Evolutionary conservation across 805 yeast genomes (phyloP).

Genomic region (Danielia oregonensis): DNA sequence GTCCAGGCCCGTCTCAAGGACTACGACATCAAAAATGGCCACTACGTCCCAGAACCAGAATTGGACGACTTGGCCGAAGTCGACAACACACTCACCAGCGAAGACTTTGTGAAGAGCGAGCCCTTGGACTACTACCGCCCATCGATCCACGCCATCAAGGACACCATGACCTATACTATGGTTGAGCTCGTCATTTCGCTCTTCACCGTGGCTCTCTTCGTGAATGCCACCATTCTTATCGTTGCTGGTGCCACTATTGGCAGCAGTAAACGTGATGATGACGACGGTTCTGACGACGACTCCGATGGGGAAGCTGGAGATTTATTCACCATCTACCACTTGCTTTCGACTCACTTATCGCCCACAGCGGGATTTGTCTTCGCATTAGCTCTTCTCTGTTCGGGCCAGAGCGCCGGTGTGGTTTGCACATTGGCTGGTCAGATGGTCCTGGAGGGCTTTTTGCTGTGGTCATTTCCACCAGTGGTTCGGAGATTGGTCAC

Average conservation of each 20-base stretch:
- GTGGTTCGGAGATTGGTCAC: slow-evolving; percentile 78
- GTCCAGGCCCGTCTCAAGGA: slow-evolving; percentile 83
- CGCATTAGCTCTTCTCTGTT: slow-evolving; percentile 81
- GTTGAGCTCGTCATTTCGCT: slow-evolving; percentile 80
- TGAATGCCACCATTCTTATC: slow-evolving; percentile 82
- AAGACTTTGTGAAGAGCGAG: slow-evolving; percentile 10
- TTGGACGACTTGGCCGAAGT: slow-evolving; percentile 6
- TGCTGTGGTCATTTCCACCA: slow-evolving; percentile 76
- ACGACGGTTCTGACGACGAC: slow-evolving; percentile 16
- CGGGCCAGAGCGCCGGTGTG: slow-evolving; percentile 95
- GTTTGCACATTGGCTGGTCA: slow-evolving; percentile 94
- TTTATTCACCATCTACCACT: slow-evolving; percentile 70
- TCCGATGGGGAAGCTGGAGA: slow-evolving; percentile 58
- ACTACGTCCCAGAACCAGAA: slow-evolving; percentile 33
- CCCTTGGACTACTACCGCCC: slow-evolving; percentile 57
- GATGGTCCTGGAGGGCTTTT: slow-evolving; percentile 88
- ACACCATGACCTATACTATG: slow-evolving; percentile 75
- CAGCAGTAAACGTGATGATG: slow-evolving; percentile 7
- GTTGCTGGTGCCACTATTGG: slow-evolving; percentile 86
- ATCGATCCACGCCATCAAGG: slow-evolving; percentile 73
- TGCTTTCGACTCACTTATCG: slow-evolving; percentile 66
- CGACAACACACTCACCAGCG: slow-evolving; percentile 1
- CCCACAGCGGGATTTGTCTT: slow-evolving; percentile 85
- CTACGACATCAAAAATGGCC: slow-evolving; percentile 64
- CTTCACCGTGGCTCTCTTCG: slow-evolving; percentile 87